Conservation (phyloP, 1,284 basidiomycete species). For the Ceratobasidium sp. region DNA sequence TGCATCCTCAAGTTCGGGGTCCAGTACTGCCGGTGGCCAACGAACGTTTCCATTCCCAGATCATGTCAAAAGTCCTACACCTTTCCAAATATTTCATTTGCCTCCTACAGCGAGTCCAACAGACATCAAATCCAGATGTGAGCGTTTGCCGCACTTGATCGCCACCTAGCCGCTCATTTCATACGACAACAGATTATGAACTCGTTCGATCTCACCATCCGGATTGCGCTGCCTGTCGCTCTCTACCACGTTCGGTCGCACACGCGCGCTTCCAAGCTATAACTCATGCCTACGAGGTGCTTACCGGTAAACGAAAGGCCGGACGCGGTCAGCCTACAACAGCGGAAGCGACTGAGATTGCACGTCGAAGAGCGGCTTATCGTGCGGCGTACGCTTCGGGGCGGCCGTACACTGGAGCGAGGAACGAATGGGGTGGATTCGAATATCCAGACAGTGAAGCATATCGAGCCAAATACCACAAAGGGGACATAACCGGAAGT, state of each 20-base stretch:
- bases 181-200: conserved; percentile 63
- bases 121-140: conserved; percentile 71
- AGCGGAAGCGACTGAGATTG: conserved; percentile 20
- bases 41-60: conserved; percentile 58
- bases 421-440: conserved; percentile 34
- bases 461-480: conserved; percentile 8
- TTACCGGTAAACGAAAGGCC: conserved; percentile 48
- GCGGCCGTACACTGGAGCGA: conserved; percentile 12
- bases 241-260: conserved; percentile 55
- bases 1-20: conserved; percentile 4
- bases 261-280: conserved; percentile 69
- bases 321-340: conserved; percentile 12
- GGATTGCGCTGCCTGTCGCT: conserved; percentile 62
- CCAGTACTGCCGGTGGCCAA: not conserved
- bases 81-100: conserved; percentile 74
- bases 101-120: conserved; percentile 59
- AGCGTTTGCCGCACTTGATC: conserved; percentile 44
- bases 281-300: conserved; percentile 63
- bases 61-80: conserved; percentile 58
- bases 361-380: conserved; percentile 21
- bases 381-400: conserved; percentile 26
- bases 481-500: conserved; percentile 23
- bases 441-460: conserved; percentile 20
- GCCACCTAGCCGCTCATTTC: not conserved
- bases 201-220: conserved; percentile 74